phyloP scores from a whole-genome alignment of 495 filamentous ascomycete species.

The Aspergillus nanangensis region DNA sequence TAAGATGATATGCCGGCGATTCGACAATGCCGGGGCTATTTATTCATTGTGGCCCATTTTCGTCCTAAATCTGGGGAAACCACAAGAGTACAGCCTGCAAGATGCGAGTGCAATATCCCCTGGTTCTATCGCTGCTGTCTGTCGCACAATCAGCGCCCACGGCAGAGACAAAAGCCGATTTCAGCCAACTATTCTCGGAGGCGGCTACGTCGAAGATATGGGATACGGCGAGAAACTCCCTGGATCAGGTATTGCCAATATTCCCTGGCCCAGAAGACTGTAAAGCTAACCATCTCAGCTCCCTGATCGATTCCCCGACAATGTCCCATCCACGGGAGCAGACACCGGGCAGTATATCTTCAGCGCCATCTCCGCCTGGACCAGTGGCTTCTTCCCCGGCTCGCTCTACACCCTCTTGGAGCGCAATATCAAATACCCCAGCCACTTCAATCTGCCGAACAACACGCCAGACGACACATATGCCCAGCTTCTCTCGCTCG shows the following conservation, averaged over 20 bases:
- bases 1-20: too few relatives aligned
- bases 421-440: conserved; percentile 5
- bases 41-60: too few relatives aligned
- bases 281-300: too few relatives aligned
- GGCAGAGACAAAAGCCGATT: background rate
- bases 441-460: background rate
- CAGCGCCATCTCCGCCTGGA: conserved; percentile 4
- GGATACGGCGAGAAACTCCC: conserved; percentile 6
- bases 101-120: too few relatives aligned
- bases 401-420: conserved; percentile 5
- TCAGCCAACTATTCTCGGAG: background rate
- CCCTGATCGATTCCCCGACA: conserved; percentile 1
- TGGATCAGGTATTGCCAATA: background rate
- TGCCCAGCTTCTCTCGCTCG: background rate
- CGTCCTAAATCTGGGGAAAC: too few relatives aligned
- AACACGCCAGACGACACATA: background rate
- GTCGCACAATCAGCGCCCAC: too few relatives aligned
- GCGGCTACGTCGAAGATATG: background rate
- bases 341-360: background rate
- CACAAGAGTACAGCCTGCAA: too few relatives aligned
- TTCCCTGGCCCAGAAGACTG: too few relatives aligned
- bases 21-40: too few relatives aligned
- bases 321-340: background rate
- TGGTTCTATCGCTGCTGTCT: too few relatives aligned
- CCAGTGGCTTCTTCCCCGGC: conserved; percentile 13